Conservation (phyloP, 768 basidiomycete genomes). For the Leccinum subgranulosum region DNA sequence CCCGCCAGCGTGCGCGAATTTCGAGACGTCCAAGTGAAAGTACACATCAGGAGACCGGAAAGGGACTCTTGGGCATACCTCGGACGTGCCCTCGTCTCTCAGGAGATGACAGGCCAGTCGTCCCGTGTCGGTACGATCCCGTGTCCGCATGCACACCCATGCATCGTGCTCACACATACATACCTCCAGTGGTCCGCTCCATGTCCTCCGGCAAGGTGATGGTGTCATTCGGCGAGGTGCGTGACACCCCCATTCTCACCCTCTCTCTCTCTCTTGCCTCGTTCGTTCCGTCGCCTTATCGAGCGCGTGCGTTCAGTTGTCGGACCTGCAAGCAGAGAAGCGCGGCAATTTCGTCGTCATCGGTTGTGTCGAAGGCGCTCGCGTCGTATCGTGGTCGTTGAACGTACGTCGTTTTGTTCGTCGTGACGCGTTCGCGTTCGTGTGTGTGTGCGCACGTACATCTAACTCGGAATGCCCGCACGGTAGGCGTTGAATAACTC, state of each 20-base stretch:
- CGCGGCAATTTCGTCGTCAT: conserved; percentile 86
- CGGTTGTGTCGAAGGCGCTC: conserved; percentile 68
- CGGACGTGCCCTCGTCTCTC: conserved; percentile 72
- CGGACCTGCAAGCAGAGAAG: conserved; percentile 81
- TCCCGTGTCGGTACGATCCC: conserved; percentile 70
- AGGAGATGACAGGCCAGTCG: conserved; percentile 71
- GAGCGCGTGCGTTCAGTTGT: conserved; percentile 38
- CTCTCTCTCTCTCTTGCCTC: too few relatives aligned
- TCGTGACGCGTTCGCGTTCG: not conserved
- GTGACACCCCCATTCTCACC: conserved; percentile 15
- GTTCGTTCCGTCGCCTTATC: not conserved
- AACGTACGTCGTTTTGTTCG: conserved; percentile 49
- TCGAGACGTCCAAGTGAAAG: conserved; percentile 79
- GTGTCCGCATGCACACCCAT: not conserved
- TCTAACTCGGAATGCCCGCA: conserved; percentile 10
- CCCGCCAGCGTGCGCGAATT: conserved; percentile 48
- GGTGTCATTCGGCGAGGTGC: conserved; percentile 67
- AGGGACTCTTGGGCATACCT: conserved; percentile 80
- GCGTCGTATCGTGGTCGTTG: conserved; percentile 81
- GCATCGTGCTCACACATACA: conserved; percentile 6
- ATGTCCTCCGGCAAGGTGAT: conserved; percentile 65
- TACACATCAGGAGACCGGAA: conserved; percentile 77
- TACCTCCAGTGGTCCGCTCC: conserved; percentile 36
- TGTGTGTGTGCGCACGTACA: not conserved
- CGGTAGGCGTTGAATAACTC: conserved; percentile 75